Evolutionary conservation across 2,329 filamentous ascomycete genomes (phyloP).

Genomic region (Fusarium domesticum): DNA sequence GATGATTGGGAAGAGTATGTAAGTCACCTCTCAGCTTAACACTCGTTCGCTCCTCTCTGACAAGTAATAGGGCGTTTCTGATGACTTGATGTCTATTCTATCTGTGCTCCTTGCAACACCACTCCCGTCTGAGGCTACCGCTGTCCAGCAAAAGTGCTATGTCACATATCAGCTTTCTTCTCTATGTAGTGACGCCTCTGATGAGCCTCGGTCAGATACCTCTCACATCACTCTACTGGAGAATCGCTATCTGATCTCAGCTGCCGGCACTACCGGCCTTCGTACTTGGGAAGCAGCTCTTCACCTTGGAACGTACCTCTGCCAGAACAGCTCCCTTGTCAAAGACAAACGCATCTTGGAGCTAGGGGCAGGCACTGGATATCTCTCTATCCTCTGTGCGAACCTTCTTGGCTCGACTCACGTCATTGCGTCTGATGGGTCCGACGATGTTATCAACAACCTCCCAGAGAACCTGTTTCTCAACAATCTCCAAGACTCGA

Average conservation of each 20-base stretch:
- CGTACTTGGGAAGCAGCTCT: conserved; percentile 80
- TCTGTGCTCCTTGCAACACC: conserved; percentile 62
- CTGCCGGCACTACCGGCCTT: conserved; percentile 69
- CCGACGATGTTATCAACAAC: conserved; percentile 66
- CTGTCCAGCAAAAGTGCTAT: conserved; percentile 69
- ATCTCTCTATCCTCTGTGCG: conserved; percentile 70
- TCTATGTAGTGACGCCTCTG: conserved; percentile 13
- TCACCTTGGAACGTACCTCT: conserved; percentile 68
- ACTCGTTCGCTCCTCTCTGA: conserved; percentile 21
- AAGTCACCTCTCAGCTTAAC: conserved; percentile 42
- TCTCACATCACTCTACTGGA: conserved; percentile 62
- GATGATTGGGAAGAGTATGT: conserved; percentile 85
- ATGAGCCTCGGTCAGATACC: neutral
- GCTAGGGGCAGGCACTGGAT: conserved; percentile 73
- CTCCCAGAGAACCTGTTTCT: conserved; percentile 66
- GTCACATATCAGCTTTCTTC: conserved; percentile 65
- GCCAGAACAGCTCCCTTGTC: conserved; percentile 45
- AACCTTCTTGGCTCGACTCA: conserved; percentile 59
- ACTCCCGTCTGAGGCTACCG: conserved; percentile 60
- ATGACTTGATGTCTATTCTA: conserved; percentile 70
- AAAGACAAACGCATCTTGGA: conserved; percentile 61
- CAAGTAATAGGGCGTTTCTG: conserved; percentile 69
- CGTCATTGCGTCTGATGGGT: conserved; percentile 71
- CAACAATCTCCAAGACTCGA: conserved; percentile 57
- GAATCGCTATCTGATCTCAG: conserved; percentile 65